Conservation (phyloP, 116 monocot species). For the Cymodocea nodosa region DNA sequence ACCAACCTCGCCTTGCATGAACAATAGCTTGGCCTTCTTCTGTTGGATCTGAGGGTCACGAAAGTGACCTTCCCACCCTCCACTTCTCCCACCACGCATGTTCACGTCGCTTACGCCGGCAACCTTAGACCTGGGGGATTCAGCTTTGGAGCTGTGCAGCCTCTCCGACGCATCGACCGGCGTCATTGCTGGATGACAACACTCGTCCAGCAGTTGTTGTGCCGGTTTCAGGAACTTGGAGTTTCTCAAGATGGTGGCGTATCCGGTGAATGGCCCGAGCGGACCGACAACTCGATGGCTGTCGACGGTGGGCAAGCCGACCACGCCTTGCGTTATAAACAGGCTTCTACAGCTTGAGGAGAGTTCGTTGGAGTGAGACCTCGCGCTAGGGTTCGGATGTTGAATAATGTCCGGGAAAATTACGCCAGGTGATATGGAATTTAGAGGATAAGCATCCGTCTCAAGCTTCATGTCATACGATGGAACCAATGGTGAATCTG, state of each 20-base stretch:
- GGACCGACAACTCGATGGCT: conserved; percentile 23
- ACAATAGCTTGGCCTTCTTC: conserved; percentile 51
- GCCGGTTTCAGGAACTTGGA: conserved; percentile 67
- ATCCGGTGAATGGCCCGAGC: conserved; percentile 74
- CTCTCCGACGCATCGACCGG: too few relatives aligned
- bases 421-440: neutral
- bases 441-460: neutral
- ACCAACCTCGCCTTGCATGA: conserved; percentile 74
- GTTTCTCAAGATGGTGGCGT: conserved; percentile 55
- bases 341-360: neutral
- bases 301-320: neutral
- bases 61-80: neutral
- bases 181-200: conserved; percentile 15
- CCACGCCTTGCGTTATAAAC: neutral
- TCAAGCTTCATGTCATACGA: neutral
- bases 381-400: neutral
- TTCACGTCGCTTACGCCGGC: neutral
- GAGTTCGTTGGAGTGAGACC: neutral
- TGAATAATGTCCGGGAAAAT: neutral
- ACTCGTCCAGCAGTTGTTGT: conserved; percentile 59
- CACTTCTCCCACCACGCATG: neutral
- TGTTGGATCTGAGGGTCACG: conserved; percentile 36
- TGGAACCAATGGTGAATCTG: conserved; percentile 1
- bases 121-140: neutral
- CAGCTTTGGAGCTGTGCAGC: neutral